Evolutionary conservation across 139 green algal genomes (phyloP).

Genomic region (Spirogloea muscicola): DNA sequence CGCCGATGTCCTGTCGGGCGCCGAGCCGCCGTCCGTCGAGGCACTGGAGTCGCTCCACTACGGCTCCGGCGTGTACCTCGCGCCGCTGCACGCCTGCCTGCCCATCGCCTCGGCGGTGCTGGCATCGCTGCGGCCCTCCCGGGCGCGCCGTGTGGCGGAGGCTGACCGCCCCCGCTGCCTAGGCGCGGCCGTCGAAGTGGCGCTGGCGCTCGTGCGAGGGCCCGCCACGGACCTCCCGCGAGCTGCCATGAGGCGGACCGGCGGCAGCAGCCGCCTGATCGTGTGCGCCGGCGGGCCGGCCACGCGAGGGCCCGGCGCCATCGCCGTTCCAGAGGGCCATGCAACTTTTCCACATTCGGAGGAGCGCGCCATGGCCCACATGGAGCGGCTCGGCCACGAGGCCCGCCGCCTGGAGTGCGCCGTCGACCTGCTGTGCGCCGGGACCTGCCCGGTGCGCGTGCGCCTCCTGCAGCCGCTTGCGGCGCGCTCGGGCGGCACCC

Average conservation of each 20-base stretch:
- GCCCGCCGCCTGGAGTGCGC: conserved; percentile 35
- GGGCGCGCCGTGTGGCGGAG: not conserved
- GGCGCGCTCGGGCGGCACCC: conserved; percentile 39
- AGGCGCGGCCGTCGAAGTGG: conserved; percentile 45
- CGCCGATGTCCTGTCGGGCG: conserved; percentile 43
- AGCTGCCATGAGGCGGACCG: not conserved
- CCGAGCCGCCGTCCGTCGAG: not conserved
- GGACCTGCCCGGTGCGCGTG: conserved; percentile 40
- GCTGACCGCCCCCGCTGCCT: conserved; percentile 35
- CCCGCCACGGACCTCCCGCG: conserved; percentile 24
- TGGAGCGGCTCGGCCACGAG: conserved; percentile 26
- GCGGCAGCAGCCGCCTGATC: conserved; percentile 29
- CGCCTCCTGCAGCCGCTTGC: conserved; percentile 42
- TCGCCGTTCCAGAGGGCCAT: not conserved
- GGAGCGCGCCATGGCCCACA: conserved; percentile 10
- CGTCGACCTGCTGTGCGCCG: conserved; percentile 52
- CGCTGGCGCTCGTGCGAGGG: conserved; percentile 42
- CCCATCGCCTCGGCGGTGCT: conserved; percentile 36
- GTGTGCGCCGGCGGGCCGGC: conserved; percentile 33
- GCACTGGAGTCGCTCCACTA: conserved; percentile 41
- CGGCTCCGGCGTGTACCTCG: conserved; percentile 12
- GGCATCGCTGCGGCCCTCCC: conserved; percentile 35
- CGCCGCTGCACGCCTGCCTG: conserved; percentile 35
- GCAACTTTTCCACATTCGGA: conserved; percentile 17
- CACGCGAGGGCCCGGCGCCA: conserved; percentile 36